phyloP scores from a whole-genome alignment of 305 asterid genomes.

The Fraxinus platypoda region DNA sequence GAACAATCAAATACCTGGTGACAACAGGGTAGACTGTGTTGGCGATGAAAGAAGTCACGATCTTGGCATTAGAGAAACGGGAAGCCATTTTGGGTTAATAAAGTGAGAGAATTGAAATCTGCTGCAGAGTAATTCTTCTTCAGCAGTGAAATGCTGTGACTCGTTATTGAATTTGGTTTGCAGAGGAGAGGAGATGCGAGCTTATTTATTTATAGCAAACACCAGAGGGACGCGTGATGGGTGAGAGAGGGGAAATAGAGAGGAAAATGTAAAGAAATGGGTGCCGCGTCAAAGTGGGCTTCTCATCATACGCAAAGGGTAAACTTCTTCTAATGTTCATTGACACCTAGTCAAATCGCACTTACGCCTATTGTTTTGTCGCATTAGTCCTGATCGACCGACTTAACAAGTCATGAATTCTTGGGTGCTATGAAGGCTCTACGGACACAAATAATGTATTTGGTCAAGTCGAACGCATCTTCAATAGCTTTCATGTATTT shows the following conservation, averaged over 20 bases:
- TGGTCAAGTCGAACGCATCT: too few relatives aligned
- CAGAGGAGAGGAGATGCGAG: conserved; percentile 15
- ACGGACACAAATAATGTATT: too few relatives aligned
- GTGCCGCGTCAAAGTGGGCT: conserved; percentile 22
- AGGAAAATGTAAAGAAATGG: not conserved
- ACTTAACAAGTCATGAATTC: too few relatives aligned
- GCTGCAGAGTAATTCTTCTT: not conserved
- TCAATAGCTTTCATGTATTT: too few relatives aligned
- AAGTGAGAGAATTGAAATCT: not conserved
- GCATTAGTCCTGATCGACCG: too few relatives aligned
- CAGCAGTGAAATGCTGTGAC: not conserved
- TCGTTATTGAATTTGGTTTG: not conserved
- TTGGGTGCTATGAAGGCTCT: too few relatives aligned
- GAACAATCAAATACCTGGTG: conserved; percentile 28
- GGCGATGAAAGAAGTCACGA: conserved; percentile 42
- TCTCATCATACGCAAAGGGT: not conserved
- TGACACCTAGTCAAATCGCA: not conserved
- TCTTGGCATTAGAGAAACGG: conserved; percentile 45
- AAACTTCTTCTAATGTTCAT: not conserved
- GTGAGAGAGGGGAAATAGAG: not conserved
- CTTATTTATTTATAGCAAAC: conserved; percentile 34
- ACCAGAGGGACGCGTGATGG: not conserved
- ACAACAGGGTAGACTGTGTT: conserved; percentile 14
- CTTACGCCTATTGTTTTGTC: too few relatives aligned
- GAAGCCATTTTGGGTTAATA: conserved; percentile 39